These are phyloP conservation scores for Fusarium setosum DNA, from an alignment of 2,329 filamentous ascomycete genomes.

Conservation along the genomic window DNA sequence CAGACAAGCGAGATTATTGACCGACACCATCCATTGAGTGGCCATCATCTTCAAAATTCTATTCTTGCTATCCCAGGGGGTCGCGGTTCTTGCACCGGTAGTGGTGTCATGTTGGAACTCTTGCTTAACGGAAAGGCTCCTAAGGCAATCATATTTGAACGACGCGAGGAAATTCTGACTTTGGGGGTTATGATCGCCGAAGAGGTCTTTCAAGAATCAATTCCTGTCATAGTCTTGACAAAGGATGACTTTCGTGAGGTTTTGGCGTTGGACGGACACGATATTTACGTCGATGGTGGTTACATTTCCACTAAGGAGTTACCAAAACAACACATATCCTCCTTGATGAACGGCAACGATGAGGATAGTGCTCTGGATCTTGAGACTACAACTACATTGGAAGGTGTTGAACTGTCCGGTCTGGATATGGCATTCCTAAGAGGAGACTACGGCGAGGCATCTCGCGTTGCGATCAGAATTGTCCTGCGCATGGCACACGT, in stretches of 20 bases:
- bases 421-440: conserved; percentile 38
- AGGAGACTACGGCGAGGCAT: conserved; percentile 48
- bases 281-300: conserved; percentile 12
- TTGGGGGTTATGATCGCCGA: conserved; percentile 57
- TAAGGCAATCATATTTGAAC: conserved; percentile 53
- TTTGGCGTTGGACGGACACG: conserved; percentile 4
- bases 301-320: conserved; percentile 1
- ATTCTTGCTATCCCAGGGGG: conserved; percentile 57
- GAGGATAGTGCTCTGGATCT: conserved; percentile 1
- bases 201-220: conserved; percentile 51
- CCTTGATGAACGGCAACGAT: background rate
- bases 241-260: conserved; percentile 25
- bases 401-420: conserved; percentile 5
- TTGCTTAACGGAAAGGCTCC: conserved; percentile 53
- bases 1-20: conserved; percentile 56
- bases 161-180: conserved; percentile 56
- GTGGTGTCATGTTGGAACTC: conserved; percentile 57
- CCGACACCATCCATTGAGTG: conserved; percentile 54
- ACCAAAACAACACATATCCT: background rate
- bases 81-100: conserved; percentile 60
- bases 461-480: conserved; percentile 51
- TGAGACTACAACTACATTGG: conserved; percentile 2
- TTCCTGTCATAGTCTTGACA: conserved; percentile 52
- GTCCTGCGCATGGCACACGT: conserved; percentile 51
- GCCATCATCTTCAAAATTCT: conserved; percentile 43